Evolutionary conservation across 148 eudicot genomes (phyloP).

Genomic region (Nepenthes gracilis): DNA sequence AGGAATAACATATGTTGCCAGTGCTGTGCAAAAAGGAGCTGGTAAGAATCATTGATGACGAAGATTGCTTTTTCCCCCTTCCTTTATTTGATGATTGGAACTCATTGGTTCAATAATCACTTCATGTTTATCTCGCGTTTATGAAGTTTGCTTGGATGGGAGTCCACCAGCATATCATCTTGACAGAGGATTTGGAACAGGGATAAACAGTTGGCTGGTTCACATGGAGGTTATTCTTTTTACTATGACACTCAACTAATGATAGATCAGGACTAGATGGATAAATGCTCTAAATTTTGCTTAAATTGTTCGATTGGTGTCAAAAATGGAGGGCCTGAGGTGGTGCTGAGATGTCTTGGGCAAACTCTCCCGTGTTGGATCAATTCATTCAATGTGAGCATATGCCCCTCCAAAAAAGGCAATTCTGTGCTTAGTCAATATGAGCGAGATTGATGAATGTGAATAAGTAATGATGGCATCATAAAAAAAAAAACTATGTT

Average conservation of each 20-base stretch:
- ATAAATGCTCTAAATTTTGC: not conserved
- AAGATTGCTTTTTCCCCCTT: not conserved
- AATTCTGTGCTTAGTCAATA: too few relatives aligned
- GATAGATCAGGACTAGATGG: not conserved
- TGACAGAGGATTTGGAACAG: conserved; percentile 47
- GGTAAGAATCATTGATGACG: conserved; percentile 16
- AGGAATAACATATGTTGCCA: conserved; percentile 26
- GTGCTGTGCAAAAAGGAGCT: conserved; percentile 55
- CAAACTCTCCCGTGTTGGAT: too few relatives aligned
- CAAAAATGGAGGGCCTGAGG: too few relatives aligned
- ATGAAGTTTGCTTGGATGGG: conserved; percentile 65
- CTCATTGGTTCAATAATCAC: not conserved
- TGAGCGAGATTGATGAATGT: too few relatives aligned
- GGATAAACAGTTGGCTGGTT: conserved; percentile 53
- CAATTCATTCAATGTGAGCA: too few relatives aligned
- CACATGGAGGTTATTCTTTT: conserved; percentile 36
- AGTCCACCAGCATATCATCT: conserved; percentile 61
- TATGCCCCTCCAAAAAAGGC: too few relatives aligned
- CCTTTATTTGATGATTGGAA: not conserved
- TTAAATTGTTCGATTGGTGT: not conserved
- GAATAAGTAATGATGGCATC: too few relatives aligned
- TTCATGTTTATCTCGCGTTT: not conserved
- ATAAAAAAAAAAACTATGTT: too few relatives aligned
- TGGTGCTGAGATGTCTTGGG: too few relatives aligned
- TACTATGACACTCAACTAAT: not conserved